These are phyloP conservation scores for Xenosphaeropsis pyriputrescens DNA, from an alignment of 2,329 filamentous ascomycete genomes.

Conservation along the genomic window DNA sequence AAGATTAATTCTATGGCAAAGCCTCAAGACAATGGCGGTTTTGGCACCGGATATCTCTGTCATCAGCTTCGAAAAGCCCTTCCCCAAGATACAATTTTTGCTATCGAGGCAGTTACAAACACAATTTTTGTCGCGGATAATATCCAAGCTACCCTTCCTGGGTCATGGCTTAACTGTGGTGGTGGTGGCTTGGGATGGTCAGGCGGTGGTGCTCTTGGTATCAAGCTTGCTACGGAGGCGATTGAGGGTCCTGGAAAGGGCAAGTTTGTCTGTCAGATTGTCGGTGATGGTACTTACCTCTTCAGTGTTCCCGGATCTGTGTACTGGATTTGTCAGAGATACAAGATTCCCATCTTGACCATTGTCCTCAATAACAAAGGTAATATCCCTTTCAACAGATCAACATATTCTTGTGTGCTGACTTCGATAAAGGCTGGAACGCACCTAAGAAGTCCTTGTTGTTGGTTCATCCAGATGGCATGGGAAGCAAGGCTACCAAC, in stretches of 20 bases:
- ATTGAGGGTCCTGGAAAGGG: slow-evolving; percentile 33
- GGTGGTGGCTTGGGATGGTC: slow-evolving; percentile 72
- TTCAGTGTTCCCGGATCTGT: slow-evolving; percentile 51
- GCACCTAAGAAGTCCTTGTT: slow-evolving; percentile 42
- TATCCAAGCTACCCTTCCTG: slow-evolving; percentile 50
- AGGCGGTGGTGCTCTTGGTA: slow-evolving; percentile 59
- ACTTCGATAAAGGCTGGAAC: slow-evolving; percentile 58
- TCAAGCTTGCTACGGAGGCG: slow-evolving; percentile 50
- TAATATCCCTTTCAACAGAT: slow-evolving; percentile 2
- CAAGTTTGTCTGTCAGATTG: slow-evolving; percentile 47
- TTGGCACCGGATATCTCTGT: slow-evolving; percentile 33
- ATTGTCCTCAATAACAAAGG: slow-evolving; percentile 56
- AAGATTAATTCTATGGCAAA: slow-evolving; percentile 39
- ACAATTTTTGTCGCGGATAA: slow-evolving; percentile 55
- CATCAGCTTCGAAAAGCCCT: slow-evolving; percentile 33
- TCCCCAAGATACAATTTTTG: slow-evolving; percentile 56
- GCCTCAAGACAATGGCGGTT: slow-evolving; percentile 43
- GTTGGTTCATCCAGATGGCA: slow-evolving; percentile 46
- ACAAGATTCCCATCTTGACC: slow-evolving; percentile 50
- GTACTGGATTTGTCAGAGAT: slow-evolving; percentile 54
- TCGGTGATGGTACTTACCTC: slow-evolving; percentile 53
- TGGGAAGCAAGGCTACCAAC: slow-evolving; percentile 40
- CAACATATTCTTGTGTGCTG: no score
- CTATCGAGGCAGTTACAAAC: slow-evolving; percentile 66
- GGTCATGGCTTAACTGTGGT: slow-evolving; percentile 69